A percentile compares a stretch with the other conserved stretches of the same genome.
Conservation (phyloP, 2,329 filamentous ascomycete species). For the Claviceps lovelessii region DNA sequence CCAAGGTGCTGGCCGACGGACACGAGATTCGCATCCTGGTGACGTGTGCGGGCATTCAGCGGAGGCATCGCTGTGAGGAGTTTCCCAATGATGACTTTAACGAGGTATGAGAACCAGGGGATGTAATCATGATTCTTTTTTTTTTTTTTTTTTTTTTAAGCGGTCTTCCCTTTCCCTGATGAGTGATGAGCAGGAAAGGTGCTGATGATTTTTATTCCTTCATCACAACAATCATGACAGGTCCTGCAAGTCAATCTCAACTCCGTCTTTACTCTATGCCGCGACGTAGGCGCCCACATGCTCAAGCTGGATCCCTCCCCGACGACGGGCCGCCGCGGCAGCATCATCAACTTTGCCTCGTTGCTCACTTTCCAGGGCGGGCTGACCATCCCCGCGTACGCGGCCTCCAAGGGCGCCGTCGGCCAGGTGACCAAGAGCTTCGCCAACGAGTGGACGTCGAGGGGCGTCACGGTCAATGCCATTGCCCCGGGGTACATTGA, state of each 20-base stretch:
- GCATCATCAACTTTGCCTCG: slow-evolving; percentile 73
- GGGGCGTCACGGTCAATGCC: slow-evolving; percentile 72
- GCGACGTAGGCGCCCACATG: slow-evolving; percentile 70
- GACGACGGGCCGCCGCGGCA: slow-evolving; percentile 43
- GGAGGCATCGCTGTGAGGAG: slow-evolving; percentile 56
- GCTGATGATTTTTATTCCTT: not conserved
- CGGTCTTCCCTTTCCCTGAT: too few relatives aligned
- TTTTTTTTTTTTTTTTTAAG: not conserved
- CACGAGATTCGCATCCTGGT: slow-evolving; percentile 62
- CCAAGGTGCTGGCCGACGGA: slow-evolving; percentile 45
- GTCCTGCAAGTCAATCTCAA: slow-evolving; percentile 80
- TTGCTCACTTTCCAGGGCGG: slow-evolving; percentile 77
- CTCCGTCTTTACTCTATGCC: slow-evolving; percentile 63
- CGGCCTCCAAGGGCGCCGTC: slow-evolving; percentile 72
- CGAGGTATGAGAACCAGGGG: slow-evolving; percentile 28
- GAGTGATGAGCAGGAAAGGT: too few relatives aligned
- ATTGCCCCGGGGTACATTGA: slow-evolving; percentile 83
- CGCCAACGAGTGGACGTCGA: slow-evolving; percentile 71
- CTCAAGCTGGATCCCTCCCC: slow-evolving; percentile 38
- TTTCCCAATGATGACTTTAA: slow-evolving; percentile 71
- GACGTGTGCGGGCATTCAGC: slow-evolving; percentile 79
- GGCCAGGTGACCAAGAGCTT: slow-evolving; percentile 74
- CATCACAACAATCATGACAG: slow-evolving; percentile 13
- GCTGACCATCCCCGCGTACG: slow-evolving; percentile 76
- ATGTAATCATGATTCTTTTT: not conserved